These are phyloP conservation scores for Linnemannia elongata DNA, from an alignment of 192 early-diverging fungal species.

Conservation along the genomic window DNA sequence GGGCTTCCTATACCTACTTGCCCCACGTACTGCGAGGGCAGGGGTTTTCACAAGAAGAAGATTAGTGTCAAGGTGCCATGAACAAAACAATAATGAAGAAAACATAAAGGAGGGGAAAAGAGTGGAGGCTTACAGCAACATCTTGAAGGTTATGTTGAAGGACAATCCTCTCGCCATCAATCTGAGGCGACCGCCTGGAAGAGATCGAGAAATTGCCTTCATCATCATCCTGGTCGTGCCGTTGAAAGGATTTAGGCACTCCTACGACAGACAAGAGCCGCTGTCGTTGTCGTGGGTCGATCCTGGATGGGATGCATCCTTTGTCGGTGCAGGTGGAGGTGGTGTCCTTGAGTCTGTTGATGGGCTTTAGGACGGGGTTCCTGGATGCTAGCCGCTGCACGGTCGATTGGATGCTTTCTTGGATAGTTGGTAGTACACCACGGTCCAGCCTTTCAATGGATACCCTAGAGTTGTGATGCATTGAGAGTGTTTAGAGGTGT, in stretches of 20 bases:
- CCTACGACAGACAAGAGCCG: not conserved
- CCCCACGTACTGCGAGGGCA: constrained; percentile 60
- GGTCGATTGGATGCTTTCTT: not conserved
- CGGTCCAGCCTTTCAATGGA: not conserved
- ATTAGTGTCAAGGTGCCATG: not conserved
- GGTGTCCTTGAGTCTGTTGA: not conserved
- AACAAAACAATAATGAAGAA: not conserved
- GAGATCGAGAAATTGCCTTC: not conserved
- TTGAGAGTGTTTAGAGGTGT: not conserved
- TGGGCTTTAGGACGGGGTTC: not conserved
- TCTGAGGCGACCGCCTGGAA: not conserved
- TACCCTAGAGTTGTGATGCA: not conserved
- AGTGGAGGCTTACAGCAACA: not conserved
- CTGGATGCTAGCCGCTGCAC: not conserved
- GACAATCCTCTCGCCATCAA: constrained; percentile 5
- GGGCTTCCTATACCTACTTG: constrained; percentile 75
- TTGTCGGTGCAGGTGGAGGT: not conserved
- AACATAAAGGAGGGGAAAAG: not conserved
- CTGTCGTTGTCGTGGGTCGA: not conserved
- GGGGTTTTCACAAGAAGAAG: not conserved
- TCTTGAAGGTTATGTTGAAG: constrained; percentile 11
- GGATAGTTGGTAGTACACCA: not conserved
- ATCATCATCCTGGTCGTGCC: no score
- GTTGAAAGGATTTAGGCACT: not conserved
- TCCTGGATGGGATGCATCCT: not conserved